Evolutionary conservation across 2,329 filamentous ascomycete species (phyloP), one percentile per base, ranked within the genome.

Genomic region (Epichloe baconii): DNA sequence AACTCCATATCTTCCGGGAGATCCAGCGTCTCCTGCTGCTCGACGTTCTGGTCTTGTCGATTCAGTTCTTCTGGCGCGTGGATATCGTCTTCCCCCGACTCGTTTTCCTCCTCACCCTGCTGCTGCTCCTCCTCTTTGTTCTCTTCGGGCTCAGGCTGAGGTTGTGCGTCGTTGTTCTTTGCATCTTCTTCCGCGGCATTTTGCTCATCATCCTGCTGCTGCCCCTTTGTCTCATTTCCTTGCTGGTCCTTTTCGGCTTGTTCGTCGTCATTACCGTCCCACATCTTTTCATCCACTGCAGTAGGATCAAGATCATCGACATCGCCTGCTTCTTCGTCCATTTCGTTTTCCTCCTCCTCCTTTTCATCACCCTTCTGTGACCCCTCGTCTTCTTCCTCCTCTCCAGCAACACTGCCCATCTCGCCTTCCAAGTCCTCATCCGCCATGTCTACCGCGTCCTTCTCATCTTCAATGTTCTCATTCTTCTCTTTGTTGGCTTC

Each of bases 261-360:
- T 44, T 90, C 78, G 43, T 88, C 83, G 49, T 85, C 82, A 48
- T 85, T 82, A 40, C 89, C 90, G 67, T 98, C 90, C 93, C 93
- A 98, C 79, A 97, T 89, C 74, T 97, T 98, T 71, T 98, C 94
- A 64, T 98, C 94, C 1, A 97, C 86, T 19, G 91, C 87, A 15
- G 82, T 86, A 12, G 88, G 85, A 59, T 95, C 91, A 42, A 95
- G 74, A 60, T 95, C 88, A 68, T 96, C 88, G 11, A 97, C 89
- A 60, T 89, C 86, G 1, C 90, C 93, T 5, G 86, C 79, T 67
- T 97, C 88, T 60, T 95, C 90, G 57, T 96, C 89, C 64, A 94
- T 83, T 10, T 88, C 84, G n/a, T 84, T 73, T 35, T 82, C 78
- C 43, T 82, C 78, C 26, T 86, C 77, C 35, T 80, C 79, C 10